These are phyloP conservation scores for Lumnitzera racemosa DNA, from an alignment of 345 rosid species.

Conservation along the genomic window DNA sequence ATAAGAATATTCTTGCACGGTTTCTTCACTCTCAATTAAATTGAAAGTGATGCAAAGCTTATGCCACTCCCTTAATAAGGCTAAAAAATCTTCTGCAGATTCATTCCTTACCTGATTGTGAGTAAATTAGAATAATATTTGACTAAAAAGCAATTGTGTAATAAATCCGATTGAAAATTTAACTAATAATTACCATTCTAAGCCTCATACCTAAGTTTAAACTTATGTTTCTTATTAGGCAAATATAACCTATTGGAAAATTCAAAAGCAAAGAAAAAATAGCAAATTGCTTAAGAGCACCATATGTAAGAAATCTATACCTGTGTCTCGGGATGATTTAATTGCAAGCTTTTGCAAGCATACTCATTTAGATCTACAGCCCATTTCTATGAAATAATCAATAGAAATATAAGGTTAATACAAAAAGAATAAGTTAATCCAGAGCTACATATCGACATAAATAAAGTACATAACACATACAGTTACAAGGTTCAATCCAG, in stretches of 20 bases:
- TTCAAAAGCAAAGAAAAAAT: background rate
- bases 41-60: constrained; percentile 40
- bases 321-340: constrained; percentile 58
- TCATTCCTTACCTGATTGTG: constrained; percentile 56
- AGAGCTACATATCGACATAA: background rate
- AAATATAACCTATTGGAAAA: background rate
- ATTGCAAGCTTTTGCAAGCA: constrained; percentile 49
- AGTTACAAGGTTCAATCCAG: constrained; percentile 50
- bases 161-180: too few relatives aligned
- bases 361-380: constrained; percentile 57
- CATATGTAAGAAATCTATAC: constrained; percentile 14
- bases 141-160: too few relatives aligned
- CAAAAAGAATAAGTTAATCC: background rate
- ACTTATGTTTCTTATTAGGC: background rate
- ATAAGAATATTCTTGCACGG: constrained; percentile 13
- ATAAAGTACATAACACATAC: constrained; percentile 25
- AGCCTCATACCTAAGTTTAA: too few relatives aligned
- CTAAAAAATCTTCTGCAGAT: constrained; percentile 49
- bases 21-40: constrained; percentile 16
- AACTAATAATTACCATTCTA: too few relatives aligned
- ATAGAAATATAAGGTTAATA: background rate
- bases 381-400: constrained; percentile 42
- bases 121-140: background rate
- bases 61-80: constrained; percentile 54
- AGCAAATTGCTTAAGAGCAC: background rate